Evolutionary conservation across 192 early-diverging fungal genomes (phyloP).

Genomic region (Mortierella hygrophila): DNA sequence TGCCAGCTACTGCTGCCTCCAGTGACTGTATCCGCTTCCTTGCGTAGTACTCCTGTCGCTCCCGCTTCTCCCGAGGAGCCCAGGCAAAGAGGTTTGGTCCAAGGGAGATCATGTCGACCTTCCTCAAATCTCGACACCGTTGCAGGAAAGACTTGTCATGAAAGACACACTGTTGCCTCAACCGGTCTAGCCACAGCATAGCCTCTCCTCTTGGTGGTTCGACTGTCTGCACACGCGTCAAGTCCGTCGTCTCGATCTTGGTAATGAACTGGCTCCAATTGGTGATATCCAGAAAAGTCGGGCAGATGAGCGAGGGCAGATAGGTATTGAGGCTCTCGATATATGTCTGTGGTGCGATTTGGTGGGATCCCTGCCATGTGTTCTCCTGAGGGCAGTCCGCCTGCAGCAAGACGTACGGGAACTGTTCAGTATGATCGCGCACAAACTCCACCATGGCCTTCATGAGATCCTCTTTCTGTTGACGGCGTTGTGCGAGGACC

Average conservation of each 20-base stretch:
- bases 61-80: constrained; percentile 16
- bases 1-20: not conserved
- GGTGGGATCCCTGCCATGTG: not conserved
- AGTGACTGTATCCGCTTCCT: not conserved
- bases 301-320: constrained; percentile 11
- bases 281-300: not conserved
- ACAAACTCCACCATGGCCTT: constrained; percentile 31
- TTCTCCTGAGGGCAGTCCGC: constrained; percentile 20
- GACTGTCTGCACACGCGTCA: constrained; percentile 3
- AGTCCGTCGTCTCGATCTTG: not conserved
- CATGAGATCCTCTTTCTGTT: not conserved
- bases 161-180: not conserved
- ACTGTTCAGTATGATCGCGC: not conserved
- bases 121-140: constrained; percentile 18
- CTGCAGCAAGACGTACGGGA: not conserved
- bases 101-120: not conserved
- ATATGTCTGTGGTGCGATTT: not conserved
- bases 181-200: not conserved
- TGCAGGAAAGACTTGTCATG: not conserved
- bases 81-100: constrained; percentile 12
- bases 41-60: not conserved
- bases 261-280: constrained; percentile 24
- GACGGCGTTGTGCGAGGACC: not conserved
- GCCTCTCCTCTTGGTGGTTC: not conserved
- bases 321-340: not conserved